Evolutionary conservation across 129 eudicot genomes (phyloP).

Genomic region (Tanacetum coccineum): DNA sequence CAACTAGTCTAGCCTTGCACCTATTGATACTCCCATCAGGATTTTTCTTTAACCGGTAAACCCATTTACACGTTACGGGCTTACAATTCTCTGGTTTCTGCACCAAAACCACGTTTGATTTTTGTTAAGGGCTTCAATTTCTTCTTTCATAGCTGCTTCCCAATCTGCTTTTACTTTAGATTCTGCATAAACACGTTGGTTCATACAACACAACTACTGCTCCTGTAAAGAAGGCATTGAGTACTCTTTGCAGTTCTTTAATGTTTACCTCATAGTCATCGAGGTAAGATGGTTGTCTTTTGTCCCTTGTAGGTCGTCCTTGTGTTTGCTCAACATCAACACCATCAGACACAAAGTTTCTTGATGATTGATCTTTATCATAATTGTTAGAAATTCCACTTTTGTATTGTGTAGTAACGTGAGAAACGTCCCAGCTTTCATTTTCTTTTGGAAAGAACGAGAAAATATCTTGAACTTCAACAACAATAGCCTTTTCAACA

Average conservation of each 20-base stretch:
- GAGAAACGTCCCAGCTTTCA: background rate
- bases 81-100: background rate
- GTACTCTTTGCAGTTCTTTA: constrained; percentile 9
- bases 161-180: background rate
- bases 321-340: background rate
- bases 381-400: no score
- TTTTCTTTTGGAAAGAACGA: background rate
- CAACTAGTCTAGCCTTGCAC: background rate
- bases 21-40: background rate
- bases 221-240: background rate
- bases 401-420: no score
- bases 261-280: background rate
- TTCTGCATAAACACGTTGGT: constrained; percentile 6
- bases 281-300: background rate
- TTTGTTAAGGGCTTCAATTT: constrained; percentile 2
- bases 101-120: constrained; percentile 12
- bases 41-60: background rate
- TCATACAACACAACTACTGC: background rate
- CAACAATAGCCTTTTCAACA: background rate
- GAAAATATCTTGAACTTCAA: background rate
- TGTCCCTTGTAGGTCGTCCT: background rate
- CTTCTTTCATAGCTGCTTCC: constrained; percentile 3
- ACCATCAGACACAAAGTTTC: no score
- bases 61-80: constrained; percentile 11
- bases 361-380: no score